phyloP scores from a whole-genome alignment of 306 rosid genomes.

The Pyrus communis region DNA sequence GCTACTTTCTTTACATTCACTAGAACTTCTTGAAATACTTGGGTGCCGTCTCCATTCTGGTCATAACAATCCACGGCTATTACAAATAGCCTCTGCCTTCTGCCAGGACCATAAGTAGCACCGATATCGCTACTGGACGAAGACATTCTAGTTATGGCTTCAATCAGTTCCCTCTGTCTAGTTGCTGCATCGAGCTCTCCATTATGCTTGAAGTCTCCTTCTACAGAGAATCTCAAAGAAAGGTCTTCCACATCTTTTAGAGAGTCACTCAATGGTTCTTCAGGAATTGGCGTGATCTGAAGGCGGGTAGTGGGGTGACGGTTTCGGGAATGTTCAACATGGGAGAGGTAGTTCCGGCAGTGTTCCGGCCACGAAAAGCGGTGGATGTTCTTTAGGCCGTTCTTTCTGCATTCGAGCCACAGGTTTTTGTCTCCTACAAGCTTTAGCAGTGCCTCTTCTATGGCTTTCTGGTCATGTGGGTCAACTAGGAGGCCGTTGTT shows the following conservation, averaged over 20 bases:
- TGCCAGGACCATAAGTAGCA: slow-evolving; percentile 47
- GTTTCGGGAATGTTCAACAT: slow-evolving; percentile 53
- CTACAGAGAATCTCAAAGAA: slow-evolving; percentile 66
- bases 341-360: slow-evolving; percentile 76
- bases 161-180: slow-evolving; percentile 67
- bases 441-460: slow-evolving; percentile 72
- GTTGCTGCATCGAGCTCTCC: slow-evolving; percentile 45
- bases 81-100: slow-evolving; percentile 58
- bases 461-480: slow-evolving; percentile 75
- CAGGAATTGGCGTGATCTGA: slow-evolving; percentile 50
- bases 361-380: slow-evolving; percentile 83
- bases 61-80: slow-evolving; percentile 61
- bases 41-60: slow-evolving; percentile 34
- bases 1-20: slow-evolving; percentile 40
- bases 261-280: slow-evolving; percentile 77
- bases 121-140: slow-evolving; percentile 33
- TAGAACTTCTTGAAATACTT: slow-evolving; percentile 31
- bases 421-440: slow-evolving; percentile 71
- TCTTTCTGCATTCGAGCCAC: slow-evolving; percentile 71
- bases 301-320: slow-evolving; percentile 51
- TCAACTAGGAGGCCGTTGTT: slow-evolving; percentile 71
- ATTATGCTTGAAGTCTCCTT: slow-evolving; percentile 45
- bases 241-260: slow-evolving; percentile 64
- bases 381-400: slow-evolving; percentile 72
- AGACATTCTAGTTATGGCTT: slow-evolving; percentile 47